A percentile compares a stretch with the other conserved stretches of the same genome.
Evolutionary conservation across 352 stramenopile genomes (phyloP).

Genomic region (Globisporangium paddicum): DNA sequence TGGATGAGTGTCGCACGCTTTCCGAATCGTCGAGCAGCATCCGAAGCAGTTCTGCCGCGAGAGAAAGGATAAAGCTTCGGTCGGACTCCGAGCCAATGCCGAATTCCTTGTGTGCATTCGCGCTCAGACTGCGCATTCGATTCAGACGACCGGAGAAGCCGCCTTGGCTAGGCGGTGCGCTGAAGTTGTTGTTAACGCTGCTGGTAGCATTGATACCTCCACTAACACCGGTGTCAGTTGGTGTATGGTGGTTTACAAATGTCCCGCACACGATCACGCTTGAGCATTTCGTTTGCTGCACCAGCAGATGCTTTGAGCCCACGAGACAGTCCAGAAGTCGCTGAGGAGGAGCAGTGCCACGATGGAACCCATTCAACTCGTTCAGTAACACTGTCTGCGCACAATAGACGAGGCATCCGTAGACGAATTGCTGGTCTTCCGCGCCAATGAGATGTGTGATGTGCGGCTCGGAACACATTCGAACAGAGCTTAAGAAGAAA

Average conservation of each 20-base stretch:
- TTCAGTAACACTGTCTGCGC: slow-evolving; percentile 48
- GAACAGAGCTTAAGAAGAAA: slow-evolving; percentile 44
- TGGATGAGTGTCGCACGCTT: slow-evolving; percentile 35
- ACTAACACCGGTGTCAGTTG: slow-evolving; percentile 3
- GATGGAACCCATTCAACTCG: slow-evolving; percentile 46
- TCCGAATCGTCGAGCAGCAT: slow-evolving; percentile 64
- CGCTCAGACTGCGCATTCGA: slow-evolving; percentile 44
- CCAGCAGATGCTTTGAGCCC: slow-evolving; percentile 42
- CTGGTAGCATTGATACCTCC: not conserved
- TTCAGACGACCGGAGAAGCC: slow-evolving; percentile 31
- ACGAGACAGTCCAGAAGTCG: slow-evolving; percentile 40
- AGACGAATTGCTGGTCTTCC: slow-evolving; percentile 72
- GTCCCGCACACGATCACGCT: slow-evolving; percentile 46
- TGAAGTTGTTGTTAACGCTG: not conserved
- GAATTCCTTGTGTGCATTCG: slow-evolving; percentile 58
- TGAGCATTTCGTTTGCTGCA: slow-evolving; percentile 66
- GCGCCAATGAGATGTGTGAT: slow-evolving; percentile 34
- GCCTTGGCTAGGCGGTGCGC: not conserved
- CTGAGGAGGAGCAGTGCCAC: slow-evolving; percentile 13
- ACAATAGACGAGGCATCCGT: slow-evolving; percentile 61
- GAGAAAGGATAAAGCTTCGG: slow-evolving; percentile 59
- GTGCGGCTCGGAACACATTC: slow-evolving; percentile 30
- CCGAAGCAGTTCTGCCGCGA: slow-evolving; percentile 50
- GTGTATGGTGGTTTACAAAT: slow-evolving; percentile 9
- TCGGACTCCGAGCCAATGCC: slow-evolving; percentile 63